Conservation (phyloP, 495 filamentous ascomycete species). For the Hypoxylon crocopeplum region DNA sequence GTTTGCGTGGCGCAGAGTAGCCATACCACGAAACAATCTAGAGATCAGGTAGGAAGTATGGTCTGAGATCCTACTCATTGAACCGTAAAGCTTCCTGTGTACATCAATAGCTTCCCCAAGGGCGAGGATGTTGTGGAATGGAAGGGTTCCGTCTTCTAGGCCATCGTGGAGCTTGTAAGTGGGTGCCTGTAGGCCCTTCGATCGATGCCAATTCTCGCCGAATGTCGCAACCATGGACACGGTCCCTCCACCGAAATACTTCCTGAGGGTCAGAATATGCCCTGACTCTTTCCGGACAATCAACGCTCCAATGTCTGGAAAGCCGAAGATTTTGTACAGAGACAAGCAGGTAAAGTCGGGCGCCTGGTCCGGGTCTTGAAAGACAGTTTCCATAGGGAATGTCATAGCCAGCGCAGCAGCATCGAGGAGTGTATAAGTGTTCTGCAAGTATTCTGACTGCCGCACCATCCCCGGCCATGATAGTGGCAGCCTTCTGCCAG, state of each 20-base stretch:
- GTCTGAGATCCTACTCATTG: conserved; percentile 65
- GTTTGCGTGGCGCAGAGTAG: conserved; percentile 63
- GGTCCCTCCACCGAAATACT: conserved; percentile 81
- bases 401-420: conserved; percentile 77
- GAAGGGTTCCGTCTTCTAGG: conserved; percentile 79
- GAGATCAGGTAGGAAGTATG: conserved; percentile 66
- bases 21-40: conserved; percentile 59
- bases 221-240: conserved; percentile 71
- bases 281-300: conserved; percentile 69
- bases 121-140: conserved; percentile 79
- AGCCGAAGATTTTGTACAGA: conserved; percentile 86
- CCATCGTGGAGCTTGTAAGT: conserved; percentile 63
- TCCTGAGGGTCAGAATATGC: conserved; percentile 65
- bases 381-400: conserved; percentile 59
- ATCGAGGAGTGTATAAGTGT: conserved; percentile 72
- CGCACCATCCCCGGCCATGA: conserved; percentile 64
- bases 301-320: conserved; percentile 76
- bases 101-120: conserved; percentile 72
- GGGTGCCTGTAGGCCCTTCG: conserved; percentile 54
- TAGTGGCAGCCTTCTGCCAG: conserved; percentile 69
- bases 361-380: conserved; percentile 64
- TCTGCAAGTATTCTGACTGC: conserved; percentile 47
- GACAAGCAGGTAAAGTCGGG: conserved; percentile 77
- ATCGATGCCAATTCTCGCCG: conserved; percentile 68
- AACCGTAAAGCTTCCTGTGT: conserved; percentile 66